These are phyloP conservation scores for Auriscalpium orientale DNA, from an alignment of 768 basidiomycete genomes.

Conservation along the genomic window DNA sequence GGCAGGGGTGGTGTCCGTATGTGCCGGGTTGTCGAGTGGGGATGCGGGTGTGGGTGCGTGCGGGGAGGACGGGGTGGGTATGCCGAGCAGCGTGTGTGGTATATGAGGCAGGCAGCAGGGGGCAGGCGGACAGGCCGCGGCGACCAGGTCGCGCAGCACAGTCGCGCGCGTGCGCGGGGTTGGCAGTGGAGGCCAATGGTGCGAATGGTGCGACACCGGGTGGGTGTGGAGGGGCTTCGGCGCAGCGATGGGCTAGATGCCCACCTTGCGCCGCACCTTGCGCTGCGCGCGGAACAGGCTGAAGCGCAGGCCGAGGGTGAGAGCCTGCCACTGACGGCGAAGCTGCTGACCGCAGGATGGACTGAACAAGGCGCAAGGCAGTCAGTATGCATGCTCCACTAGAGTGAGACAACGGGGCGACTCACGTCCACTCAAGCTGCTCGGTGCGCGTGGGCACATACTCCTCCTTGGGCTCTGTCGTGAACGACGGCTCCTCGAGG, in stretches of 20 bases:
- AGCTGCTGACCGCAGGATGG: constrained; percentile 52
- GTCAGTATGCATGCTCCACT: not conserved
- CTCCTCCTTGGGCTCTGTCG: constrained; percentile 2
- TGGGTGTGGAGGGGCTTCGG: too few relatives aligned
- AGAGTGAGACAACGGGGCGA: not conserved
- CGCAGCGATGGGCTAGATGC: not conserved
- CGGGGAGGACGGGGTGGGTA: not conserved
- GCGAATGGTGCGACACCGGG: not conserved
- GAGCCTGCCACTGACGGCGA: constrained; percentile 53
- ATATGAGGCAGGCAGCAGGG: not conserved
- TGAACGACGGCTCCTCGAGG: not conserved
- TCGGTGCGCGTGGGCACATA: constrained; percentile 5
- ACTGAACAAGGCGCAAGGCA: constrained; percentile 21
- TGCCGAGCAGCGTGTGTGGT: not conserved
- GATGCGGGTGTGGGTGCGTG: too few relatives aligned
- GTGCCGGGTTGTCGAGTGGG: too few relatives aligned
- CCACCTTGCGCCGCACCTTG: constrained; percentile 21
- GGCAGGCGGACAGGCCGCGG: not conserved
- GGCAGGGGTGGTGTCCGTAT: too few relatives aligned
- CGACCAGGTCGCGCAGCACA: not conserved
- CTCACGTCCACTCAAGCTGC: constrained; percentile 15
- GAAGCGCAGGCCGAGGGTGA: constrained; percentile 49
- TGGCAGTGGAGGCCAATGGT: not conserved
- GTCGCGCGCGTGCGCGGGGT: not conserved
- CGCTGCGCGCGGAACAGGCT: constrained; percentile 47